Evolutionary conservation across 139 green algal species (phyloP).

Genomic region (Micractinium sp.): DNA sequence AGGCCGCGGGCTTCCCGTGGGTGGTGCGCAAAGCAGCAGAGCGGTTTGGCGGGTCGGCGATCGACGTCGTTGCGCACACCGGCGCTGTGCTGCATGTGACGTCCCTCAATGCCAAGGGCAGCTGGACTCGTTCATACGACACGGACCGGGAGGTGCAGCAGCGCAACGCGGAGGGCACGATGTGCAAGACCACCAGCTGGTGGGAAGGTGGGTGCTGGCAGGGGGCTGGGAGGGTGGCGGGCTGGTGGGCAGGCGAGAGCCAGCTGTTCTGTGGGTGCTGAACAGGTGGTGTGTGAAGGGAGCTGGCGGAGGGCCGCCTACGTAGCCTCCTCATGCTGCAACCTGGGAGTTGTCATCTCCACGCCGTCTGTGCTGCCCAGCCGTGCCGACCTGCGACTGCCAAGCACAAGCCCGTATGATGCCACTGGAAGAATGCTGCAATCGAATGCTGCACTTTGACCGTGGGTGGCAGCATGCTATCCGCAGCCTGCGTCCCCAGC

Average conservation of each 20-base stretch:
- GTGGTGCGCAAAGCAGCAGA: slow-evolving; percentile 42
- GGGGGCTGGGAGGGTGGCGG: neutral
- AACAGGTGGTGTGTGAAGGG: neutral
- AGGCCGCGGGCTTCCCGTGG: slow-evolving; percentile 47
- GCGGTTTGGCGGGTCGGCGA: slow-evolving; percentile 32
- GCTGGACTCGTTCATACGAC: slow-evolving; percentile 42
- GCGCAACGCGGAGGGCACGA: slow-evolving; percentile 35
- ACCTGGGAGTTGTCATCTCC: too few species aligned
- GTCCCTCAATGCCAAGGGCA: slow-evolving; percentile 48
- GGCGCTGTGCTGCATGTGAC: slow-evolving; percentile 40
- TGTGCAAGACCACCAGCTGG: slow-evolving; percentile 28
- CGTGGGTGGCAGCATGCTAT: neutral
- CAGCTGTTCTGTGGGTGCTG: too few species aligned
- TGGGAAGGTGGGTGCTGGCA: slow-evolving; percentile 37
- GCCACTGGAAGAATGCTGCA: too few species aligned
- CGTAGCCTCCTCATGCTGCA: too few species aligned
- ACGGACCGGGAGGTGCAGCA: slow-evolving; percentile 16
- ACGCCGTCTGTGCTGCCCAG: too few species aligned
- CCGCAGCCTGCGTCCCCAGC: too few species aligned
- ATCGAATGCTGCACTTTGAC: too few species aligned
- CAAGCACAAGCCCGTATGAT: too few species aligned
- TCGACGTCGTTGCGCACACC: slow-evolving; percentile 40
- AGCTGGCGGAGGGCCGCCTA: neutral
- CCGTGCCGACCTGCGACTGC: too few species aligned
- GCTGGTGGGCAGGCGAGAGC: too few species aligned